A percentile compares a stretch with the other conserved stretches of the same genome.
Conservation (phyloP, 345 rosid species). For the Euclidium syriacum region DNA sequence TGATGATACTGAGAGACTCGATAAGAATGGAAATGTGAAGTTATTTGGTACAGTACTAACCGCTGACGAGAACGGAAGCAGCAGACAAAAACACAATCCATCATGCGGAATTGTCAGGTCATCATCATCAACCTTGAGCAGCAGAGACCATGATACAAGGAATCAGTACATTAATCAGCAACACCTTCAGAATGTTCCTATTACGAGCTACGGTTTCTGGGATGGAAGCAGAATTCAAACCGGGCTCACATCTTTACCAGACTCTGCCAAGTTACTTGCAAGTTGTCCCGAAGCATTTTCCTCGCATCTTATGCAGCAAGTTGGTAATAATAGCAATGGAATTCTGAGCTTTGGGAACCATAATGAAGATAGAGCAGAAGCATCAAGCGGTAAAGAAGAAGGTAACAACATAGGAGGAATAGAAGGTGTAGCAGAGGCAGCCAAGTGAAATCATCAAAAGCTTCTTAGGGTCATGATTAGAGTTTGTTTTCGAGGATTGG, state of each 20-base stretch:
- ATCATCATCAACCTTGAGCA: constrained; percentile 35
- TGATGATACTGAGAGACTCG: constrained; percentile 45
- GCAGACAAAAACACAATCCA: constrained; percentile 28
- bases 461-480: constrained; percentile 21
- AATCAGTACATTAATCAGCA: constrained; percentile 41
- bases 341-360: constrained; percentile 18
- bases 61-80: constrained; percentile 33
- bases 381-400: constrained; percentile 19
- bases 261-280: constrained; percentile 62
- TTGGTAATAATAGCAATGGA: constrained; percentile 13
- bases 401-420: constrained; percentile 28
- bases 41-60: constrained; percentile 81
- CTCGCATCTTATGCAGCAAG: constrained; percentile 19
- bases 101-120: constrained; percentile 35
- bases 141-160: constrained; percentile 37
- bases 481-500: constrained; percentile 25
- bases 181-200: constrained; percentile 55
- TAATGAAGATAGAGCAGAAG: constrained; percentile 10
- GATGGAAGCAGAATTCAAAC: constrained; percentile 79
- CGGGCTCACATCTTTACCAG: constrained; percentile 67
- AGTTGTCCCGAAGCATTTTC: constrained; percentile 72
- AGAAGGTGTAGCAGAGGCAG: constrained; percentile 30
- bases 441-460: constrained; percentile 17
- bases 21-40: constrained; percentile 67
- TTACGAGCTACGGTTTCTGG: constrained; percentile 74